A percentile compares a stretch with the other conserved stretches of the same genome.
phyloP scores from a whole-genome alignment of 148 eudicot species.

The Rhododendron mucronatum region DNA sequence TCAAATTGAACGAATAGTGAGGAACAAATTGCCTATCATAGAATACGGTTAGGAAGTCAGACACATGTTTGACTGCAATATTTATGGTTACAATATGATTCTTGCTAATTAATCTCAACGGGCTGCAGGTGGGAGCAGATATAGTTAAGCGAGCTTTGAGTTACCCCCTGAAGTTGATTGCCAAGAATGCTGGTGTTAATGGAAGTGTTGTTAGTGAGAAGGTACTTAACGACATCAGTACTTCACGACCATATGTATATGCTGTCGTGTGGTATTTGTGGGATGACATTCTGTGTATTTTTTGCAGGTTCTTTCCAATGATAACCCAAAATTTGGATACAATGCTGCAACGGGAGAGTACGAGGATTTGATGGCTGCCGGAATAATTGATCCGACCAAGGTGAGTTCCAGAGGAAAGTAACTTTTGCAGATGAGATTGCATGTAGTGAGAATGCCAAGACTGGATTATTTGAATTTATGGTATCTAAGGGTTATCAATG shows the following conservation, averaged over 20 bases:
- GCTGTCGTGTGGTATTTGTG: not conserved
- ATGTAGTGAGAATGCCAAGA: not conserved
- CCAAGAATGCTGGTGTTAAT: slow-evolving; percentile 64
- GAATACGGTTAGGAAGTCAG: not conserved
- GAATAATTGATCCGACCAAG: slow-evolving; percentile 69
- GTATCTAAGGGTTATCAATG: not conserved
- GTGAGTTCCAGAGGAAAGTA: slow-evolving; percentile 12
- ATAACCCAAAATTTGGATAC: slow-evolving; percentile 45
- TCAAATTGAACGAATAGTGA: not conserved
- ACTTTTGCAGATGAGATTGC: not conserved
- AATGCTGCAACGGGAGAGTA: slow-evolving; percentile 61
- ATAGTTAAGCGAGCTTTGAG: slow-evolving; percentile 31
- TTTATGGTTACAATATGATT: not conserved
- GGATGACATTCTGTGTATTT: not conserved
- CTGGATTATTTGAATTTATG: not conserved
- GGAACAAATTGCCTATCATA: not conserved
- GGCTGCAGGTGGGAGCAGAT: slow-evolving; percentile 50
- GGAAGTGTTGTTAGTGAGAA: slow-evolving; percentile 64
- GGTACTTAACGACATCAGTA: slow-evolving; percentile 14
- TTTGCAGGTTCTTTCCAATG: slow-evolving; percentile 42
- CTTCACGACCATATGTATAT: not conserved
- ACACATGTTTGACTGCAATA: not conserved
- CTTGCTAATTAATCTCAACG: not conserved
- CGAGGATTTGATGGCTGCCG: slow-evolving; percentile 69
- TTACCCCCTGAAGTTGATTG: slow-evolving; percentile 56